A percentile compares a stretch with the other conserved stretches of the same genome.
Evolutionary conservation across 805 yeast species (phyloP).

Genomic region (Yamadazyma akitaensis): DNA sequence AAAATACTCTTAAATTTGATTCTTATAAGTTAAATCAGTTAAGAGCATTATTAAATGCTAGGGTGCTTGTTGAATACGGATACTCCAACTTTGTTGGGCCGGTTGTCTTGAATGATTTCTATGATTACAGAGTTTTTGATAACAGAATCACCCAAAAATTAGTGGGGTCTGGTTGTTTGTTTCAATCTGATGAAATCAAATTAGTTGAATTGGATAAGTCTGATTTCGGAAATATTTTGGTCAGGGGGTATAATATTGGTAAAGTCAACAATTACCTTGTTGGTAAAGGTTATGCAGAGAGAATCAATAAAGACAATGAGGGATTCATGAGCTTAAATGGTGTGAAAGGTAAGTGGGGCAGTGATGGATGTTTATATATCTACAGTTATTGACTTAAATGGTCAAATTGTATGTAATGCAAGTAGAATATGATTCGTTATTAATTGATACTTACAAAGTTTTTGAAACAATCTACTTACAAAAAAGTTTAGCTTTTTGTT

Average conservation of each 20-base stretch:
- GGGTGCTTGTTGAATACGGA: conserved; percentile 52
- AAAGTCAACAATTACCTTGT: conserved; percentile 28
- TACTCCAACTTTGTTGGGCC: conserved; percentile 54
- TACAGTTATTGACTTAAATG: conserved; percentile 5
- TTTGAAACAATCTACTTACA: conserved; percentile 7
- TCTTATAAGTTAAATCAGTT: conserved; percentile 34
- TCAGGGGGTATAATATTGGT: conserved; percentile 68
- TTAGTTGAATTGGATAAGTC: conserved; percentile 35
- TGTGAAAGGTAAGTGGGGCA: conserved; percentile 58
- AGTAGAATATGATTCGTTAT: not conserved
- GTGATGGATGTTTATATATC: conserved; percentile 69
- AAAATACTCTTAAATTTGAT: conserved; percentile 6
- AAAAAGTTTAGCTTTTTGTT: conserved; percentile 9
- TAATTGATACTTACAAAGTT: not conserved
- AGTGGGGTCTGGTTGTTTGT: conserved; percentile 52
- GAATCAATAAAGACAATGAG: conserved; percentile 17
- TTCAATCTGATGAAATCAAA: conserved; percentile 61
- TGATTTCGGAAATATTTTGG: conserved; percentile 48
- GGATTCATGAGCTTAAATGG: conserved; percentile 46
- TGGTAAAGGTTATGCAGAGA: conserved; percentile 14
- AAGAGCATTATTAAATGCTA: conserved; percentile 45
- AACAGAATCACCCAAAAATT: conserved; percentile 19
- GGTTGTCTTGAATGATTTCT: conserved; percentile 53
- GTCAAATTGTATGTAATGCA: not conserved
- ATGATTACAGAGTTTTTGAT: conserved; percentile 54